phyloP scores from a whole-genome alignment of 1,139 yeast genomes.

The Geotrichum histeridarum region DNA sequence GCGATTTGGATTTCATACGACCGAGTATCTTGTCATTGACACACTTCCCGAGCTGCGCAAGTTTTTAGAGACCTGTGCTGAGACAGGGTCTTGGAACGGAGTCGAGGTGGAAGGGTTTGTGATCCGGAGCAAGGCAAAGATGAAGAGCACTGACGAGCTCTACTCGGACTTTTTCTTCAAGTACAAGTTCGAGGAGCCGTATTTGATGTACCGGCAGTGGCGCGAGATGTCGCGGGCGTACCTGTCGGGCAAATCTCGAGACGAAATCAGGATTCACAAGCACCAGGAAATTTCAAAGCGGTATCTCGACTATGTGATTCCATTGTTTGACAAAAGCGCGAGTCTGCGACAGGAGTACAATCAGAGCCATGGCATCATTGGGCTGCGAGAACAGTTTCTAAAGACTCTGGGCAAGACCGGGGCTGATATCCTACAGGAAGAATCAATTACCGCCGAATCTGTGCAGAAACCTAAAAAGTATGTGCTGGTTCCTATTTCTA shows the following conservation, averaged over 20 bases:
- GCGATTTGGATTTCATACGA: conserved; percentile 64
- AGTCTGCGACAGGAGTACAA: conserved; percentile 45
- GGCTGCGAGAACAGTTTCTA: conserved; percentile 58
- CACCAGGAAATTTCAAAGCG: conserved; percentile 59
- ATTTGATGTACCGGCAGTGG: conserved; percentile 81
- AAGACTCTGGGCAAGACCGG: conserved; percentile 46
- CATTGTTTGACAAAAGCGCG: conserved; percentile 45
- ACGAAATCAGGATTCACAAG: conserved; percentile 45
- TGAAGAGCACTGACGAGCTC: background rate
- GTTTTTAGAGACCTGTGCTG: conserved; percentile 54
- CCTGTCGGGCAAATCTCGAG: conserved; percentile 44
- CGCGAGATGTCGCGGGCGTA: conserved; percentile 74
- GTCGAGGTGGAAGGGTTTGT: conserved; percentile 92
- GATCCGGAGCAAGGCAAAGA: conserved; percentile 50
- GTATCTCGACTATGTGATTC: conserved; percentile 62
- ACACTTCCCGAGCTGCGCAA: conserved; percentile 43
- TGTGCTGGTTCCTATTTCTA: conserved; percentile 75
- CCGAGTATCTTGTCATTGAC: conserved; percentile 45
- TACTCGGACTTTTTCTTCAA: conserved; percentile 70
- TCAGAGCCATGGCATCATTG: conserved; percentile 68
- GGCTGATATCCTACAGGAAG: conserved; percentile 37
- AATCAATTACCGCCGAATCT: conserved; percentile 10
- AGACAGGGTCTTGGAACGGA: conserved; percentile 66
- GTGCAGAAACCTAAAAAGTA: conserved; percentile 41
- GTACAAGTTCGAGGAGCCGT: conserved; percentile 93